Evolutionary conservation across 2,329 filamentous ascomycete species (phyloP), one percentile per base, ranked within the genome.

Genomic region (Aspergillus sp.): DNA sequence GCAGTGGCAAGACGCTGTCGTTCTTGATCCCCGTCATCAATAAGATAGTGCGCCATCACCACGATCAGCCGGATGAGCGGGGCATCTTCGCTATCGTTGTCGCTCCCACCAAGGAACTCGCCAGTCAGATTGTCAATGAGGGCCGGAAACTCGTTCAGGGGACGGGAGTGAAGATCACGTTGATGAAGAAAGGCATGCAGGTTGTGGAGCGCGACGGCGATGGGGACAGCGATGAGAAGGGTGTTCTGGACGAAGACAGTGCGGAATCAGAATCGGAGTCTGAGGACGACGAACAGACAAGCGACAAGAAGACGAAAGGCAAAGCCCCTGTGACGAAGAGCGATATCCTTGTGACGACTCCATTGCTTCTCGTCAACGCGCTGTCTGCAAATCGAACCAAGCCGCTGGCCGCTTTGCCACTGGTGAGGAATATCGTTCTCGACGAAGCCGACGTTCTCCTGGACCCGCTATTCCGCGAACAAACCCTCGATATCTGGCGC

Each of bases 371-470:
- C 3, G 80, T 93, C 24, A 89, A 94, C 66, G 85, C 89, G 3
- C 73, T 96, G 6, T 76, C 79, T 9, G 76, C 74, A 19, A 74
- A 74, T 48, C 60, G 50, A 66, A 74, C 60, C 49, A 77, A 65
- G 72, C 76, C 68, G 3, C 60, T 74, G 46, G 69, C 72, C 30
- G 73, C 79, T 4, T 72, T 95, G 4, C 83, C 89, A 0, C 81
- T 82, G 1, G 86, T 96, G 4, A 80, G 81, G 42, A 85, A 85
- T 47, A 76, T 99, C 16, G 81, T 97, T 33, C 78, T 99, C 2
- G 94, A 99, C 65, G 94, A 99, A 77, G 94, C 91, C 1, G 94
- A 99, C 70, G 91, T 97, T 13, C 85, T 99, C 5, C 82, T 99
- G 10, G 92, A 97, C 63, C 86, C 89, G 14, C 79, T 96, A 4